Conservation (phyloP, 257 asterid species). For the Ilex aquifolium region DNA sequence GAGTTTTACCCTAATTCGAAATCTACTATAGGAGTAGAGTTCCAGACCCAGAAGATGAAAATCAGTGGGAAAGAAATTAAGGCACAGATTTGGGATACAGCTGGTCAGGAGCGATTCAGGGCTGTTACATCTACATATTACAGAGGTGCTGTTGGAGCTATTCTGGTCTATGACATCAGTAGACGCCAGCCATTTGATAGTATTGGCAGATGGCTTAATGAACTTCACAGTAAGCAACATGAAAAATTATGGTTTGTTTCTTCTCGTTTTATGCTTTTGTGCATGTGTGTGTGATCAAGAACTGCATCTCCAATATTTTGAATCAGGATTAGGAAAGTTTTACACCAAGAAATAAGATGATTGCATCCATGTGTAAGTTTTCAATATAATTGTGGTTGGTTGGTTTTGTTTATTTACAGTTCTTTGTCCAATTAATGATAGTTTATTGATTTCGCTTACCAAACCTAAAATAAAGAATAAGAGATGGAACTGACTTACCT, state of each 20-base stretch:
- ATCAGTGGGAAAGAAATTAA: constrained; percentile 86
- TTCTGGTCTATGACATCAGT: constrained; percentile 87
- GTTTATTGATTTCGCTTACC: too few relatives aligned
- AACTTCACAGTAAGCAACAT: constrained; percentile 80
- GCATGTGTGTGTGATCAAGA: too few relatives aligned
- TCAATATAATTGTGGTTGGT: too few relatives aligned
- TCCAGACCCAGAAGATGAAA: constrained; percentile 87
- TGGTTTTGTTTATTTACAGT: too few relatives aligned
- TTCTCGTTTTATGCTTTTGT: not conserved
- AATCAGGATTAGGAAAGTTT: too few relatives aligned
- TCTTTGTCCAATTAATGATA: too few relatives aligned
- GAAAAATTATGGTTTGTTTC: not conserved
- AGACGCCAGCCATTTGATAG: constrained; percentile 84
- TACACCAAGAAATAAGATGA: too few relatives aligned
- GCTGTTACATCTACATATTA: constrained; percentile 97
- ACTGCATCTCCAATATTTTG: too few relatives aligned
- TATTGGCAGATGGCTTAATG: constrained; percentile 84
- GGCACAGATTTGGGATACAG: constrained; percentile 98
- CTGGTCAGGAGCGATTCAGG: constrained; percentile 97
- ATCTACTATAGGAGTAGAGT: constrained; percentile 95
- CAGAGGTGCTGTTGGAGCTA: constrained; percentile 98
- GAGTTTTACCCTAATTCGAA: constrained; percentile 89
- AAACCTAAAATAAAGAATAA: too few relatives aligned
- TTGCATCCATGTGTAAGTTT: too few relatives aligned
- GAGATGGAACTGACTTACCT: too few relatives aligned